Evolutionary conservation across 306 rosid species (phyloP).

Genomic region (Cicer pinnatifidum): DNA sequence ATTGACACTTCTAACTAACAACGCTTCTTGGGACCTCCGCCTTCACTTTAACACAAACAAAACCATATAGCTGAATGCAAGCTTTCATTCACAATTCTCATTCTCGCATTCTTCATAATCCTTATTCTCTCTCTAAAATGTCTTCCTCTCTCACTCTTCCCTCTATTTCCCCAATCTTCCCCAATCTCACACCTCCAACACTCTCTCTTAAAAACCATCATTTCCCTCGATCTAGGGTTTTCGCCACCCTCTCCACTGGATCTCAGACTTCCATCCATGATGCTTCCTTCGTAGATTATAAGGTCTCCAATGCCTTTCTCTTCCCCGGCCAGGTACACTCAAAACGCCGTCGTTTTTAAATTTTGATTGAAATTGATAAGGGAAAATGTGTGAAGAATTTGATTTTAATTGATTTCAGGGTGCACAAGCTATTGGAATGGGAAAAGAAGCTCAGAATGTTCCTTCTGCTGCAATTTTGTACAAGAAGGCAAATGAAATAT

Average conservation of each 20-base stretch:
- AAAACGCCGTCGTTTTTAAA: neutral
- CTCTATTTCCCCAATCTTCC: constrained; percentile 45
- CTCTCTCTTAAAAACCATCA: constrained; percentile 30
- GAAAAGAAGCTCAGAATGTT: constrained; percentile 85
- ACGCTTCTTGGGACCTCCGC: constrained; percentile 70
- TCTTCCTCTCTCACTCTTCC: constrained; percentile 63
- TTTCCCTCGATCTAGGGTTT: constrained; percentile 72
- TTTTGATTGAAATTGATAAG: constrained; percentile 1
- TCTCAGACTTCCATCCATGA: constrained; percentile 61
- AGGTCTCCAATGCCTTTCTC: constrained; percentile 72
- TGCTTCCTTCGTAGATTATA: constrained; percentile 71
- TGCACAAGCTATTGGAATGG: constrained; percentile 98
- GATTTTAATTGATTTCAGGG: constrained; percentile 60
- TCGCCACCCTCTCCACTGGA: constrained; percentile 69
- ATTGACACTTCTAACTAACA: constrained; percentile 16
- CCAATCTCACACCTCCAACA: constrained; percentile 49
- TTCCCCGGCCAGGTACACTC: constrained; percentile 88
- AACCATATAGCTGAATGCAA: constrained; percentile 43
- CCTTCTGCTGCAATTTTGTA: constrained; percentile 75
- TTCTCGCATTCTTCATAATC: constrained; percentile 46
- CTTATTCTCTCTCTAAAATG: constrained; percentile 50
- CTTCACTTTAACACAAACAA: neutral
- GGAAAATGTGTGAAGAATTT: neutral
- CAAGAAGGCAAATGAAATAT: constrained; percentile 76
- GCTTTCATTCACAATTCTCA: constrained; percentile 40